A percentile compares a stretch with the other conserved stretches of the same genome.
These are phyloP conservation scores for Raffaelea ambrosiae DNA, from an alignment of 2,329 filamentous ascomycete species.

Conservation along the genomic window DNA sequence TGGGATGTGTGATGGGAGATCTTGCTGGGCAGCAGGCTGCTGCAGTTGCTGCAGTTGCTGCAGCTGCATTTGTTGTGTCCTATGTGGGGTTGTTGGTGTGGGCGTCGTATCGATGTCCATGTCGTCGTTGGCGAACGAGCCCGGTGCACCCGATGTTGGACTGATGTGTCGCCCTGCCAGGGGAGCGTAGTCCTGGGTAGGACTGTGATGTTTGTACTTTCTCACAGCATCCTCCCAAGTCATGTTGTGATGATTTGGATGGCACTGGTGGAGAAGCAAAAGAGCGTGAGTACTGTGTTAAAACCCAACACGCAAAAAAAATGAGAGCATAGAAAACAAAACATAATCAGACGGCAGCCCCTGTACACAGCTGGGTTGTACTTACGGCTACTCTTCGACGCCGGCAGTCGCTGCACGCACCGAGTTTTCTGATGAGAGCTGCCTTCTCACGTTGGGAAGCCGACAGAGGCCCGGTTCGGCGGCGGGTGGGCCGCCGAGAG, in stretches of 20 bases:
- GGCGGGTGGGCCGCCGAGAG: conserved; percentile 45
- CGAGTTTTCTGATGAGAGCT: conserved; percentile 50
- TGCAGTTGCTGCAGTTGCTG: not conserved
- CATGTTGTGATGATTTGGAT: conserved; percentile 52
- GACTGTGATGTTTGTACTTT: conserved; percentile 47
- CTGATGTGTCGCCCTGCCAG: conserved; percentile 26
- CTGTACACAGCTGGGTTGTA: conserved; percentile 11
- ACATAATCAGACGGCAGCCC: not conserved
- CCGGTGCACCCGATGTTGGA: conserved; percentile 29
- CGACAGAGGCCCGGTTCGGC: conserved; percentile 51
- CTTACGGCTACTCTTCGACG: conserved; percentile 51
- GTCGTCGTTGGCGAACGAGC: conserved; percentile 36
- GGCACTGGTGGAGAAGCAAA: conserved; percentile 35
- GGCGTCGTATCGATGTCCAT: conserved; percentile 46
- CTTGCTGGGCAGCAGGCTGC: no score
- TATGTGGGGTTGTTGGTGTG: conserved; percentile 10
- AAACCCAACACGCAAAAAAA: not conserved
- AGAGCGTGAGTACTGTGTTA: conserved; percentile 3
- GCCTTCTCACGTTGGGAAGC: conserved; percentile 50
- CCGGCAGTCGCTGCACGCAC: conserved; percentile 48
- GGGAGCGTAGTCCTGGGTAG: conserved; percentile 41
- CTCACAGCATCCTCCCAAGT: conserved; percentile 50
- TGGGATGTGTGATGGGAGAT: not conserved
- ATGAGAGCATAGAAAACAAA: not conserved
- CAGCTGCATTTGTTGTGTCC: not conserved